Percentiles rank a stretch among this genome's conserved stretches.
phyloP scores from a whole-genome alignment of 208 protist species.

The Histomonas meleagridis region DNA sequence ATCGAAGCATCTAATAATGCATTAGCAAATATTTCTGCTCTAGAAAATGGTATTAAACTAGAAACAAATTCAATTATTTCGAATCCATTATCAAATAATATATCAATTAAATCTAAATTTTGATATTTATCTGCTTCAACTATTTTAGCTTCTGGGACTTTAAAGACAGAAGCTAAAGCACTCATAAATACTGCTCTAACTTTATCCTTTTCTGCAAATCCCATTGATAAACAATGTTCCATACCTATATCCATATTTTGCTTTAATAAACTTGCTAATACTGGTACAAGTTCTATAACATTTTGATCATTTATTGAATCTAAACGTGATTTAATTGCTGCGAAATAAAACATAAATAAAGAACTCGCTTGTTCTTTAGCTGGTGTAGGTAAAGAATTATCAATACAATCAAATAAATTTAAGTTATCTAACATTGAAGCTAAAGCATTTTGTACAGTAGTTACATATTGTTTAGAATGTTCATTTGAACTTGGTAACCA shows the following conservation, averaged over 20 bases:
- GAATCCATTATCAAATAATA: background rate
- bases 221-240: constrained; percentile 13
- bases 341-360: constrained; percentile 8
- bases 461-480: background rate
- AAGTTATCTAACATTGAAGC: background rate
- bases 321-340: background rate
- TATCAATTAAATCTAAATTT: background rate
- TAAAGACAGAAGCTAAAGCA: background rate
- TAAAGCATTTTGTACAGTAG: background rate
- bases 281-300: background rate
- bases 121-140: background rate
- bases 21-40: background rate
- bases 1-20: background rate
- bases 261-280: background rate
- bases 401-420: background rate
- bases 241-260: background rate
- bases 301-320: background rate
- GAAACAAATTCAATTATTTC: background rate
- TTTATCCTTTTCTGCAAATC: background rate
- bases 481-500: background rate
- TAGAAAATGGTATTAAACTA: background rate
- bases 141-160: background rate
- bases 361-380: background rate
- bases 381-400: background rate
- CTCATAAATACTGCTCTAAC: background rate